These are phyloP conservation scores for Dinochytrium kinnereticum DNA, from an alignment of 371 early-diverging fungal genomes.

Conservation along the genomic window DNA sequence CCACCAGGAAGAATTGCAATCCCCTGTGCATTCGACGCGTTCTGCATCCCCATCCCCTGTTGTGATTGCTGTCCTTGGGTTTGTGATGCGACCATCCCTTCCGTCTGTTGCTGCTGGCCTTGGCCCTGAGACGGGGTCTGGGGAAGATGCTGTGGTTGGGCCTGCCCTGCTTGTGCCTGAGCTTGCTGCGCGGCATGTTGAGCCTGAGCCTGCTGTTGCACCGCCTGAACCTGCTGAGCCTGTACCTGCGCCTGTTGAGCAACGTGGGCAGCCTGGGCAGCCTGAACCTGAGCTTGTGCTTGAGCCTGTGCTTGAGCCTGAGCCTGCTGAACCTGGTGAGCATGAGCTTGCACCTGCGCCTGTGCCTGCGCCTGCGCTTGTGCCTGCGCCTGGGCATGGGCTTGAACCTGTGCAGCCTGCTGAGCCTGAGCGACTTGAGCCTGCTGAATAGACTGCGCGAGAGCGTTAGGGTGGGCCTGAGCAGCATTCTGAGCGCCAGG, in stretches of 20 bases:
- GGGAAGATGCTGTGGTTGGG: neutral
- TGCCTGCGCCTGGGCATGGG: slow-evolving; percentile 7
- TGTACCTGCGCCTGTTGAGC: slow-evolving; percentile 8
- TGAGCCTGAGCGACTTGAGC: slow-evolving; percentile 7
- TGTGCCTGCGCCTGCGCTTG: slow-evolving; percentile 5
- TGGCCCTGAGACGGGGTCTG: neutral
- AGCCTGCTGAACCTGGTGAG: neutral
- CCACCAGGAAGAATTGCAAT: slow-evolving; percentile 16
- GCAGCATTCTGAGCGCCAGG: slow-evolving; percentile 1
- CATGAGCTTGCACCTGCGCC: slow-evolving; percentile 9
- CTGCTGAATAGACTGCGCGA: neutral
- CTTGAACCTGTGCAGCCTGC: neutral
- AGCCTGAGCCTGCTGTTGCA: slow-evolving; percentile 13
- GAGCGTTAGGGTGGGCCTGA: neutral
- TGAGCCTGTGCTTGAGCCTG: slow-evolving; percentile 16
- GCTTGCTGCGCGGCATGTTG: neutral
- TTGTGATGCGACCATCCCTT: neutral
- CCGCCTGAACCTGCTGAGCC: neutral
- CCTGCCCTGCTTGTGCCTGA: neutral
- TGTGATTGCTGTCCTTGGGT: neutral
- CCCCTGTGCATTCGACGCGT: neutral
- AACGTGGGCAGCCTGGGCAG: slow-evolving; percentile 2
- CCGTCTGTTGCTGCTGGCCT: neutral
- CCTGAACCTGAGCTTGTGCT: slow-evolving; percentile 9
- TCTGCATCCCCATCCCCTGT: slow-evolving; percentile 5